These are phyloP conservation scores for Solanum clarkiae DNA, from an alignment of 257 asterid species.

Conservation along the genomic window DNA sequence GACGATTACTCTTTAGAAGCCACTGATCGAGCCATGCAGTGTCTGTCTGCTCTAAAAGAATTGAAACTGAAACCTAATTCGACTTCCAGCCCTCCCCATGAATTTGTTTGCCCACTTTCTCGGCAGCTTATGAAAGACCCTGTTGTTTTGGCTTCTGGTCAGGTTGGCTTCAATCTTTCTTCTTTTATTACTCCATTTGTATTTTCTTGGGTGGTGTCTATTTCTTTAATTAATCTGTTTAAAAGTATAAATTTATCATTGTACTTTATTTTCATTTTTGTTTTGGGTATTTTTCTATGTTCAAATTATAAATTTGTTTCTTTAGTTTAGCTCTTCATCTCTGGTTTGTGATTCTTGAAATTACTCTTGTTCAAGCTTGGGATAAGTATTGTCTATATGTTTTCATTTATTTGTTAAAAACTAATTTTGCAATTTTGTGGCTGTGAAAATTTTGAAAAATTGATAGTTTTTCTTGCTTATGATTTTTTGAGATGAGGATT, in stretches of 20 bases:
- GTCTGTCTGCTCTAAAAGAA: constrained; percentile 20
- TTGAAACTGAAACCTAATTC: constrained; percentile 9
- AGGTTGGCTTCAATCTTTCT: constrained; percentile 19
- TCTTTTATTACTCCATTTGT: not conserved
- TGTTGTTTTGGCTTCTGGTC: constrained; percentile 47
- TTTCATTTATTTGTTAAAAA: not conserved
- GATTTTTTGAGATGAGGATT: too few species aligned
- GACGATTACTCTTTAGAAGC: constrained; percentile 19
- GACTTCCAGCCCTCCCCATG: constrained; percentile 14
- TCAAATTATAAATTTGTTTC: not conserved
- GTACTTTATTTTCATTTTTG: not conserved
- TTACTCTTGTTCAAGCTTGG: not conserved
- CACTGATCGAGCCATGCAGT: constrained; percentile 21
- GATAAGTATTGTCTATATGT: not conserved
- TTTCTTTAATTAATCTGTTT: not conserved
- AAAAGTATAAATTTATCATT: not conserved
- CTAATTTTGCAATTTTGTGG: not conserved
- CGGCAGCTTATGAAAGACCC: constrained; percentile 39
- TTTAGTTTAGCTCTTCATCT: not conserved
- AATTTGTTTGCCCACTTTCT: constrained; percentile 42
- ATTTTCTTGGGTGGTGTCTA: not conserved
- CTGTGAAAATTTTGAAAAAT: not conserved
- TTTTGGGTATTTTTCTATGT: not conserved
- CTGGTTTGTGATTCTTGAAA: not conserved
- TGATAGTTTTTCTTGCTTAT: not conserved